A percentile compares a stretch with the other conserved stretches of the same genome.
Evolutionary conservation across 345 rosid species (phyloP).

Genomic region (Boechera retrofracta): DNA sequence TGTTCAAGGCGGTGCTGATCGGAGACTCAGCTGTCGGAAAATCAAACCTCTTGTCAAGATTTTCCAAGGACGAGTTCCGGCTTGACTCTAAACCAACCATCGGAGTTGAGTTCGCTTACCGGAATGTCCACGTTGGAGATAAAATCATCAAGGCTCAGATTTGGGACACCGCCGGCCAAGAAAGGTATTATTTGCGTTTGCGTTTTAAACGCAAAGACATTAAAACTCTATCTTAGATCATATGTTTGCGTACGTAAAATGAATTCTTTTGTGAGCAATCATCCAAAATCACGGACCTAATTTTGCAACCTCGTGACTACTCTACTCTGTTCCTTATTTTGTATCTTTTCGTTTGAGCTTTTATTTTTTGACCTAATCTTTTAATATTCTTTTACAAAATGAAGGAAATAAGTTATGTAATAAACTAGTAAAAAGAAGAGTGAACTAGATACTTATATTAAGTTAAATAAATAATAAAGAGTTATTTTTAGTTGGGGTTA

Average conservation of each 20-base stretch:
- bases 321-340: slow-evolving; percentile 32
- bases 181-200: slow-evolving; percentile 62
- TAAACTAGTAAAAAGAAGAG: background rate
- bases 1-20: slow-evolving; percentile 80
- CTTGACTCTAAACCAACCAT: slow-evolving; percentile 94
- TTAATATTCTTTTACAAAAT: background rate
- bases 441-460: background rate
- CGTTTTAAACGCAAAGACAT: slow-evolving; percentile 9
- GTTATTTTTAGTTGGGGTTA: background rate
- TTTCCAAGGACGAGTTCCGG: slow-evolving; percentile 72
- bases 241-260: background rate
- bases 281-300: slow-evolving; percentile 17
- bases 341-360: slow-evolving; percentile 16
- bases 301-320: slow-evolving; percentile 33
- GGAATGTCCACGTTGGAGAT: slow-evolving; percentile 70
- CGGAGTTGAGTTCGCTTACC: slow-evolving; percentile 88
- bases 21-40: slow-evolving; percentile 92
- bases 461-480: background rate
- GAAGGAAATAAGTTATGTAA: background rate
- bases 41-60: slow-evolving; percentile 83
- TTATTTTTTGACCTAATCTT: background rate
- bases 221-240: background rate
- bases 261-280: slow-evolving; percentile 20
- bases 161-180: slow-evolving; percentile 99
- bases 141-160: slow-evolving; percentile 89